Conservation (phyloP, 2,329 filamentous ascomycete species). For the Penicillium polonicum region DNA sequence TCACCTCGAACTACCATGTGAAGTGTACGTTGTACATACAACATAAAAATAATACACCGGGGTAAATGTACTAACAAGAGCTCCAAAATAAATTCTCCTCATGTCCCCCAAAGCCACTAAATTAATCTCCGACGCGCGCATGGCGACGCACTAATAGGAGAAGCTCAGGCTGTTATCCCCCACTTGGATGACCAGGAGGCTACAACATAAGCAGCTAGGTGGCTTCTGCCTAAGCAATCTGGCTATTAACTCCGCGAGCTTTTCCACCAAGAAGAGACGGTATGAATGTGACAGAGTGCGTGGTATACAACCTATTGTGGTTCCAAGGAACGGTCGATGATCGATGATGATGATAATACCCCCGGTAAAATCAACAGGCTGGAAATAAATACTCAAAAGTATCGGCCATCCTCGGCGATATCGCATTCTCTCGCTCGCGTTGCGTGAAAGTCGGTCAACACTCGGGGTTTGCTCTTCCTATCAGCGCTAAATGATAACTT, state of each 20-base stretch:
- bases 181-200: neutral
- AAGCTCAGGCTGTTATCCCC: neutral
- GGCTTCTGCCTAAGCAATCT: neutral
- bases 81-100: neutral
- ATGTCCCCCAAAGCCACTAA: conserved; percentile 2
- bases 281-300: neutral
- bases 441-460: conserved; percentile 21
- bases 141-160: conserved; percentile 8
- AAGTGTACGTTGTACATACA: neutral
- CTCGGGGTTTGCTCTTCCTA: conserved; percentile 9
- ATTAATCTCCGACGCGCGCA: conserved; percentile 13
- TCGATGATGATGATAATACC: neutral
- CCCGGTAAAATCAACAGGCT: neutral
- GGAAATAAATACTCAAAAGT: neutral
- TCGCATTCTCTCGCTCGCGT: neutral
- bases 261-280: neutral
- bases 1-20: neutral
- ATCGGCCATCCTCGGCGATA: neutral
- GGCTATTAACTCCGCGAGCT: neutral
- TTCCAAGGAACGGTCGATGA: neutral
- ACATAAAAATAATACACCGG: neutral
- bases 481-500: conserved; percentile 11
- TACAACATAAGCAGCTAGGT: neutral
- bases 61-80: neutral
- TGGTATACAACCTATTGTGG: neutral